Evolutionary conservation across 2,329 filamentous ascomycete species (phyloP), one percentile per base, ranked within the genome.

Genomic region (Pseudocercospora crystallina): DNA sequence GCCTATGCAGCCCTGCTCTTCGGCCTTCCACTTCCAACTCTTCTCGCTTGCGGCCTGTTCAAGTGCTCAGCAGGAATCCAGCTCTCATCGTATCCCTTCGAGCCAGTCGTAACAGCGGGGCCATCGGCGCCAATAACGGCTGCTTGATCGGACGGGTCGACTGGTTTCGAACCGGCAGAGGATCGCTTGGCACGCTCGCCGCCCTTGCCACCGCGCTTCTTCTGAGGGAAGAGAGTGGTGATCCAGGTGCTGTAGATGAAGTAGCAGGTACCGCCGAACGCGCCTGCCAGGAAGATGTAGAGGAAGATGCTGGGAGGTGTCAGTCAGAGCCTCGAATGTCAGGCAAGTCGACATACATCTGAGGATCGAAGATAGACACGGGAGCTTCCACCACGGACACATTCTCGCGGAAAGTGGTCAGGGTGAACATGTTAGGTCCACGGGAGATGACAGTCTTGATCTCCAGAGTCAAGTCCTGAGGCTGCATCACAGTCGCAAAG

Each of bases 231-330:
- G 69, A 99, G 87, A 11, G 90, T 86, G 65, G 90, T 89, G 74
- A 99, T 87, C 90, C 92, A 97, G 66, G 92, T 95, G 78, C 87
- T 94, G 83, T 99, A 99, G 76, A 96, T 90, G 74, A 96, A 96
- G 83, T 92, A 96, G 70, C 87, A 82, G 47, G 86, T 90, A 56
- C 87, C 90, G 59, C 75, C 83, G 70, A 95, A 95, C 57, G 80
- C 82, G 56, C 80, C 85, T 47, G 86, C 78, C 63, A 99, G 87
- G 78, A 97, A 85, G 69, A 96, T 80, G 79, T 97, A 97, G 57
- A 99, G 84, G 84, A 99, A 99, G 76, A 97, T 90, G 69, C 94
- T 97, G 57, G 5, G 14, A 38, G 38, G 37, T 35, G 11, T 40
- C 14, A 13, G 39, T 58, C 31, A 15, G 35, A 8, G 31, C 17